Base-by-base conservation (phyloP, 768 basidiomycete genomes). In the Crucibulum laeve region DNA sequence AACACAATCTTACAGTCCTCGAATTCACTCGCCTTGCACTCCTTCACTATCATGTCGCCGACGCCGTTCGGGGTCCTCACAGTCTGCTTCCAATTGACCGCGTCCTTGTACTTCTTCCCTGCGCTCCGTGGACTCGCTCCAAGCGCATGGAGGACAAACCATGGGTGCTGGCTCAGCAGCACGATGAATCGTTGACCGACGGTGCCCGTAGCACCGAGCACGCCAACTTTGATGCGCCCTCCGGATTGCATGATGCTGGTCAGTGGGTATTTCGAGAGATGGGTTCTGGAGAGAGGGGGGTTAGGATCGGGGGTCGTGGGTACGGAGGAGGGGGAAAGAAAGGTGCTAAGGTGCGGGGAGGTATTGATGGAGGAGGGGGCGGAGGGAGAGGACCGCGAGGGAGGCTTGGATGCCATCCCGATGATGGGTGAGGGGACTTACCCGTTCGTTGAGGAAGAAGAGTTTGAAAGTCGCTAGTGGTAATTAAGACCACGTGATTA, bases 141-240 rank as follows among this genome's bases (percentile, higher is more conserved):
- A 32, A 99, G 77, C 0, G 80, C 84, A 60, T 86, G 82, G 52
- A 97, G 74, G 46, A 71, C 68, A 65, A 99, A 97, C 81, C 86
- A 97, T 0, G 95, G 93, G 59, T 99, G 96, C 5, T 69, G 59
- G 3, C 90, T 73, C 38, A 99, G 84, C 38, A 97, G 81, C 39
- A 81, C 75, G 63, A 98, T 87, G 64, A 98, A 99, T 30, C 93
- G 80, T 65, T 98, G 95, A 18, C 95, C 94, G 38, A 97, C 95
- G 37, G 91, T 96, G 45, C 95, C 91, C 0, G 91, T 94, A 1
- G 91, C 91, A 24, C 91, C 91, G 6, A 93, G 72, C 37, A 94
- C 69, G 47, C 89, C 91, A 46, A 94, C 87, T 45, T 62, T 56
- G 49, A 66, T 61, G 11, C 5, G 35, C 34, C 19, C 32, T 11